A percentile compares a stretch with the other conserved stretches of the same genome.
These are phyloP conservation scores for Diaporthe ampelina DNA, from an alignment of 2,329 filamentous ascomycete species.

Conservation along the genomic window DNA sequence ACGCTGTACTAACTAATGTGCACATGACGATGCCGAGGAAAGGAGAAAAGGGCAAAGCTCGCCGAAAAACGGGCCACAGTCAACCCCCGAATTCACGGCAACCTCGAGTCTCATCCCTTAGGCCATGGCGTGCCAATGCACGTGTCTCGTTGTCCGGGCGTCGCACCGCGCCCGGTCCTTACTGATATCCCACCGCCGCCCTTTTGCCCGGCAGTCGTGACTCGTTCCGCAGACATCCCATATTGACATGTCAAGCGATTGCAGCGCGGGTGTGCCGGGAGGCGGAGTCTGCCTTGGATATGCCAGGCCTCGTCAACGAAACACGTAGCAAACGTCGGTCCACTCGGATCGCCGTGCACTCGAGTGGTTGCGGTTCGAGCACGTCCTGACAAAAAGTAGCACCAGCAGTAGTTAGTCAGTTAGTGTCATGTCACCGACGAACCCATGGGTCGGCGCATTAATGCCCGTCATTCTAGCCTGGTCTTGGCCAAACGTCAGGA, in stretches of 20 bases:
- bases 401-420: background rate
- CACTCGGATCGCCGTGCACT: background rate
- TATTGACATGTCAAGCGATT: conserved; percentile 21
- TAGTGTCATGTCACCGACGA: background rate
- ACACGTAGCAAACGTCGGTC: conserved; percentile 25
- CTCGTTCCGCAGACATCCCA: conserved; percentile 3
- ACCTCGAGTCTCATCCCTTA: background rate
- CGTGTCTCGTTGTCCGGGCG: background rate
- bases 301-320: conserved; percentile 12
- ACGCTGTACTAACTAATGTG: background rate
- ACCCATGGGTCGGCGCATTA: conserved; percentile 1
- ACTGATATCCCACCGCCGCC: background rate
- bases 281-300: conserved; percentile 9
- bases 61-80: conserved; percentile 26
- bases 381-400: background rate
- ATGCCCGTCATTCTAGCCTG: conserved; percentile 15
- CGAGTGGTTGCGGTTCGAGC: background rate
- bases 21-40: conserved; percentile 14
- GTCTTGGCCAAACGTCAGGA: conserved; percentile 26
- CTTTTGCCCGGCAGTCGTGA: conserved; percentile 3
- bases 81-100: background rate
- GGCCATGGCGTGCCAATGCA: background rate
- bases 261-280: conserved; percentile 20
- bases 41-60: background rate
- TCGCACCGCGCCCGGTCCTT: background rate